A percentile compares a stretch with the other conserved stretches of the same genome.
These are phyloP conservation scores for Colletotrichum sp. DNA, from an alignment of 2,329 filamentous ascomycete species.

Conservation along the genomic window DNA sequence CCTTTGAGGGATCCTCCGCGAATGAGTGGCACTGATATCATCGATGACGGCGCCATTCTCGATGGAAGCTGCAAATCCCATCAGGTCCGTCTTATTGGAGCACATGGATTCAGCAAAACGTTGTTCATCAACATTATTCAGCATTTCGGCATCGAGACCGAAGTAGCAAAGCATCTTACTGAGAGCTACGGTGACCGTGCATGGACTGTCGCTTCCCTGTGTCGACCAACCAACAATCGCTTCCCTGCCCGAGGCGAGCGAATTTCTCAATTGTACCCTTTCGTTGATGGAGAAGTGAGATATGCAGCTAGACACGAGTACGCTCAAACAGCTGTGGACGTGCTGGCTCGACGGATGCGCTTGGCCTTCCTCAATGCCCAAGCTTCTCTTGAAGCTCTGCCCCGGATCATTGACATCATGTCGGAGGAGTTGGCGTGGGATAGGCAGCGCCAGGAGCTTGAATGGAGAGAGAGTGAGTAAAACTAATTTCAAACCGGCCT, in stretches of 20 bases:
- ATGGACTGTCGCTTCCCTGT: slow-evolving; percentile 87
- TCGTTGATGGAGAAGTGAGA: slow-evolving; percentile 88
- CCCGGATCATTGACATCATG: slow-evolving; percentile 89
- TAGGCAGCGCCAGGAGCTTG: slow-evolving; percentile 70
- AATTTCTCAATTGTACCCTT: slow-evolving; percentile 83
- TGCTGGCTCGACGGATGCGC: slow-evolving; percentile 83
- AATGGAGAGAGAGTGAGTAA: slow-evolving; percentile 77
- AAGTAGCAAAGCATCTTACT: slow-evolving; percentile 87
- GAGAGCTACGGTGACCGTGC: slow-evolving; percentile 90
- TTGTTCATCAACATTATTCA: slow-evolving; percentile 96
- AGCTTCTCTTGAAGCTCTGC: slow-evolving; percentile 85
- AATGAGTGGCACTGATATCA: slow-evolving; percentile 71
- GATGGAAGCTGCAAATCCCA: slow-evolving; percentile 82
- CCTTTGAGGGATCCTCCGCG: slow-evolving; percentile 65
- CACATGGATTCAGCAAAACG: slow-evolving; percentile 85
- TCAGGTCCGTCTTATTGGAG: slow-evolving; percentile 79
- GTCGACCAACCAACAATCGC: slow-evolving; percentile 74
- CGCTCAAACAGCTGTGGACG: slow-evolving; percentile 88
- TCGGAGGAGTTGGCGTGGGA: slow-evolving; percentile 83
- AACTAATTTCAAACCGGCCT: neutral
- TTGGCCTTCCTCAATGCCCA: slow-evolving; percentile 92
- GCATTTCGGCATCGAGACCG: slow-evolving; percentile 89
- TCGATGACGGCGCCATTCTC: slow-evolving; percentile 71
- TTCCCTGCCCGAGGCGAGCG: slow-evolving; percentile 85
- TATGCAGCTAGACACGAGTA: slow-evolving; percentile 91